Conservation (phyloP, 495 filamentous ascomycete genomes). For the Apiosordaria backusii region DNA sequence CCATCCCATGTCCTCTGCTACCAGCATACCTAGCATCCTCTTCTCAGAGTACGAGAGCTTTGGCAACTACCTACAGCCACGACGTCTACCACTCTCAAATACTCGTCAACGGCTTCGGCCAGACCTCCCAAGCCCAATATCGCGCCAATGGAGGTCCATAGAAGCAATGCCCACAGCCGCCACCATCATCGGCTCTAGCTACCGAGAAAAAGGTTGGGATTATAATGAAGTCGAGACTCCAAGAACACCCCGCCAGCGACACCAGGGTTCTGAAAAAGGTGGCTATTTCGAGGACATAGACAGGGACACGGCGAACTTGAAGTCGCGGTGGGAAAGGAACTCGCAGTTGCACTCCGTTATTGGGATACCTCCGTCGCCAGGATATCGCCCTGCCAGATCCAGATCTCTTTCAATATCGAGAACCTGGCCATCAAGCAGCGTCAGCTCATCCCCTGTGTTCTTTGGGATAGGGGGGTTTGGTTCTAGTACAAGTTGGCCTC, state of each 20-base stretch:
- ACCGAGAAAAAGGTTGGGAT: not conserved
- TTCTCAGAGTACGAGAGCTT: constrained; percentile 53
- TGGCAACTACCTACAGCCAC: constrained; percentile 47
- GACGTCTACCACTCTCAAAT: constrained; percentile 47
- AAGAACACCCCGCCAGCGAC: constrained; percentile 2
- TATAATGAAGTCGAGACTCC: not conserved
- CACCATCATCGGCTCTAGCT: not conserved
- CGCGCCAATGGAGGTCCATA: not conserved
- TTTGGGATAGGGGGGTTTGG: too few relatives aligned
- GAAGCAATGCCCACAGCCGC: constrained; percentile 1
- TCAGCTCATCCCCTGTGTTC: too few relatives aligned
- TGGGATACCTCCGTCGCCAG: not conserved
- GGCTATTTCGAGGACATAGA: not conserved
- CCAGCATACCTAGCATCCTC: constrained; percentile 46
- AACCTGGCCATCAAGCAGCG: too few relatives aligned
- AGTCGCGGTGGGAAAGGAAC: not conserved
- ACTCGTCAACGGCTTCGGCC: constrained; percentile 1
- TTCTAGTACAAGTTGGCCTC: constrained; percentile 14
- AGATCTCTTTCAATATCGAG: too few relatives aligned
- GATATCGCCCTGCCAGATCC: too few relatives aligned
- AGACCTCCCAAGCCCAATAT: not conserved
- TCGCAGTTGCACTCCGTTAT: not conserved
- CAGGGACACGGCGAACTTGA: not conserved
- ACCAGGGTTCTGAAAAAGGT: constrained; percentile 4
- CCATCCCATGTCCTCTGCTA: constrained; percentile 38